Percentiles rank a stretch among this genome's conserved stretches.
Evolutionary conservation across 2,329 filamentous ascomycete species (phyloP).

Genomic region (Neofusicoccum laricinum): DNA sequence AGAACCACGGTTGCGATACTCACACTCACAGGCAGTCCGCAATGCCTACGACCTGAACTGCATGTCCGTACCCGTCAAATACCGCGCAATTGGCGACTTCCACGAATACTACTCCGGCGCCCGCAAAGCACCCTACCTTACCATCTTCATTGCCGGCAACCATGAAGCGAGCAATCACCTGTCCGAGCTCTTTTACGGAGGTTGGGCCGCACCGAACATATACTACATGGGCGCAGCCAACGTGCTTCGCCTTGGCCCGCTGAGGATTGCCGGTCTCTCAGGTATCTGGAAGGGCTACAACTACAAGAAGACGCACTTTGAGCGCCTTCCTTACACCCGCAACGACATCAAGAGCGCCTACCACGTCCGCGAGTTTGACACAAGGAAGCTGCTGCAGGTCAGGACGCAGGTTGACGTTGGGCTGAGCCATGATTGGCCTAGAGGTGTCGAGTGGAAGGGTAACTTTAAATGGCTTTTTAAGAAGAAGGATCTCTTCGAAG

Average conservation of each 20-base stretch:
- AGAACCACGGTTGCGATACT: constrained; percentile 18
- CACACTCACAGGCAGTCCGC: constrained; percentile 64
- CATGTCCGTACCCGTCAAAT: constrained; percentile 88
- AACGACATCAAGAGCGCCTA: constrained; percentile 81
- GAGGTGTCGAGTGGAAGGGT: constrained; percentile 75
- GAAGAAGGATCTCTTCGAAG: constrained; percentile 70
- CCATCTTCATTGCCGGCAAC: constrained; percentile 90
- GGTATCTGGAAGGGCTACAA: constrained; percentile 94
- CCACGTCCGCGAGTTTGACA: constrained; percentile 84
- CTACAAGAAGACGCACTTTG: constrained; percentile 78
- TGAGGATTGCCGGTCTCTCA: constrained; percentile 85
- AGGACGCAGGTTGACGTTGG: constrained; percentile 88
- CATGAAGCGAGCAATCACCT: constrained; percentile 91
- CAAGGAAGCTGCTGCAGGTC: constrained; percentile 82
- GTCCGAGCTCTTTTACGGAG: constrained; percentile 91
- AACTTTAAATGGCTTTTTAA: constrained; percentile 66
- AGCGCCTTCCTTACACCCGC: constrained; percentile 78
- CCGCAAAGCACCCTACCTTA: constrained; percentile 77
- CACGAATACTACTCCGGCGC: constrained; percentile 86
- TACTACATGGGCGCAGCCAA: constrained; percentile 96
- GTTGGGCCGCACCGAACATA: constrained; percentile 95
- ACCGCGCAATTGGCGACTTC: constrained; percentile 85
- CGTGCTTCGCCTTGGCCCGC: constrained; percentile 74
- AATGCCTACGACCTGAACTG: constrained; percentile 84
- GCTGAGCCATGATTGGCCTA: constrained; percentile 94